Conservation (phyloP, 176 grass and related monocot species). For the Pontederia paniculata region DNA sequence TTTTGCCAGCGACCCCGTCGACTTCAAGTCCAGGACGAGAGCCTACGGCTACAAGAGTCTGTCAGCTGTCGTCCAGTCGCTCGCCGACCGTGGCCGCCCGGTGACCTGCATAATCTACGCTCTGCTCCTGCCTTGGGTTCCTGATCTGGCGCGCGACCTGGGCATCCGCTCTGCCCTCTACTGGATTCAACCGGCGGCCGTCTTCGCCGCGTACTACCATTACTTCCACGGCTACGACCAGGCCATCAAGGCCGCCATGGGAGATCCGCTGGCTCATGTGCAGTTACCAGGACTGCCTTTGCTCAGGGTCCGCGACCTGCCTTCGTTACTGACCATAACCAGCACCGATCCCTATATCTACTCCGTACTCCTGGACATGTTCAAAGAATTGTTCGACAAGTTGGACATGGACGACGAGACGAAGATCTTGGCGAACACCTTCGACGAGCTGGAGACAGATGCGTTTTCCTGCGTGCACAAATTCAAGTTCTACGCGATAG, state of each 20-base stretch:
- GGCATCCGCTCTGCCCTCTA: slow-evolving; percentile 23
- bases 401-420: neutral
- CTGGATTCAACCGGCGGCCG: slow-evolving; percentile 42
- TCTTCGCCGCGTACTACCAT: slow-evolving; percentile 42
- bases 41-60: slow-evolving; percentile 4
- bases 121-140: slow-evolving; percentile 22
- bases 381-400: slow-evolving; percentile 9
- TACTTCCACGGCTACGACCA: slow-evolving; percentile 40
- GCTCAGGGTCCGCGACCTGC: slow-evolving; percentile 35
- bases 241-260: slow-evolving; percentile 20
- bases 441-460: slow-evolving; percentile 26
- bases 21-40: neutral
- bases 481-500: slow-evolving; percentile 21
- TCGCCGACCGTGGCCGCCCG: slow-evolving; percentile 24
- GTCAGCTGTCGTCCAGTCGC: slow-evolving; percentile 19
- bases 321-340: slow-evolving; percentile 20
- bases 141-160: slow-evolving; percentile 19
- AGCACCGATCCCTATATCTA: neutral
- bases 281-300: slow-evolving; percentile 28
- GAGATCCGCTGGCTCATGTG: slow-evolving; percentile 28
- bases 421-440: slow-evolving; percentile 34
- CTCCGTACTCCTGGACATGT: neutral
- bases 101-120: slow-evolving; percentile 48
- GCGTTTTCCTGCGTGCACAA: slow-evolving; percentile 19
- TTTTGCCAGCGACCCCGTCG: neutral